These are phyloP conservation scores for Chionographis japonica DNA, from an alignment of 106 monocot species.

Conservation along the genomic window DNA sequence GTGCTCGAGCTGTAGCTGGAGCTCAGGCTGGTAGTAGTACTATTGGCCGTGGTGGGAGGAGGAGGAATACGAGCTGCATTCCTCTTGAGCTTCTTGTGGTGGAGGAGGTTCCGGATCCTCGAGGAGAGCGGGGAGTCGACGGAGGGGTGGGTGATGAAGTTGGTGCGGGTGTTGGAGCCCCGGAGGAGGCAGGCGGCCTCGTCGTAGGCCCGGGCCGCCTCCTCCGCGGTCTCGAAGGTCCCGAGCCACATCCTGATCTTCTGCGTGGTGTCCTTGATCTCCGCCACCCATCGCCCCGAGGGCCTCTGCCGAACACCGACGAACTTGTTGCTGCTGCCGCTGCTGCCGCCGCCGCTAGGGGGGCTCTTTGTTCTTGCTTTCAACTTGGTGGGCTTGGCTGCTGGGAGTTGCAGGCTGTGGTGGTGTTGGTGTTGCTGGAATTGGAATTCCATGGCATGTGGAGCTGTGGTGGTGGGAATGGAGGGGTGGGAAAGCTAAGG, in stretches of 20 bases:
- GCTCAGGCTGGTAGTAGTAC: neutral
- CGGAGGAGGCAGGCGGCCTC: constrained; percentile 64
- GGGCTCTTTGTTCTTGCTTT: constrained; percentile 10
- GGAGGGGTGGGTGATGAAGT: constrained; percentile 25
- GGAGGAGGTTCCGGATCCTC: constrained; percentile 24
- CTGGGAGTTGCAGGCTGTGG: constrained; percentile 2
- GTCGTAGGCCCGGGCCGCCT: constrained; percentile 53
- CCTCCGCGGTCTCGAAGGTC: constrained; percentile 69
- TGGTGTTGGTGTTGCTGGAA: constrained; percentile 4
- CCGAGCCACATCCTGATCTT: constrained; percentile 78
- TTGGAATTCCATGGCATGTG: constrained; percentile 30
- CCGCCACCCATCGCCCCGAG: constrained; percentile 70
- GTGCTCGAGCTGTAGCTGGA: neutral
- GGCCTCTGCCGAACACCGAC: constrained; percentile 60
- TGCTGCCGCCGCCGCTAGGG: neutral
- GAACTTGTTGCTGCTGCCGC: constrained; percentile 30
- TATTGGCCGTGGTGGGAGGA: neutral
- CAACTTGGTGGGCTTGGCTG: constrained; percentile 10
- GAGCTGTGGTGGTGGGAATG: neutral
- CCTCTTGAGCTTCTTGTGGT: constrained; percentile 19
- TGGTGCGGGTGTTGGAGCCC: constrained; percentile 55
- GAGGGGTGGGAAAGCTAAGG: neutral
- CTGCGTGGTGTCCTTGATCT: constrained; percentile 65
- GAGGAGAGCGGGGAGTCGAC: constrained; percentile 22
- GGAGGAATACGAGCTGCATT: neutral